Evolutionary conservation across 257 asterid species (phyloP).

Genomic region (Nicotiana undulata): DNA sequence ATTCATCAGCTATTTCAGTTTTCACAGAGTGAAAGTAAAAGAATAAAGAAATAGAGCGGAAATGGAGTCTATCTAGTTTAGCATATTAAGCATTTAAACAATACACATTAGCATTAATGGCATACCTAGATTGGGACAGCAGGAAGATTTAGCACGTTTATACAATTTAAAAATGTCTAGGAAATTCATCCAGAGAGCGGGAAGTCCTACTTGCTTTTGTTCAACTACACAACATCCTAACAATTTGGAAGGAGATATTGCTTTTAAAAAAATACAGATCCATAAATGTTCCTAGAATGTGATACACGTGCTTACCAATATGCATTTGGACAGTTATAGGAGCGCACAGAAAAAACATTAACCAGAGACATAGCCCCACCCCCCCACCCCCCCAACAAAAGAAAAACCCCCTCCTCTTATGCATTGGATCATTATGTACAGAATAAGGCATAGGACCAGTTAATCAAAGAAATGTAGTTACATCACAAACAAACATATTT

Average conservation of each 20-base stretch:
- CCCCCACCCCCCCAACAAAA: background rate
- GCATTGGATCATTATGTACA: background rate
- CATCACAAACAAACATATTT: background rate
- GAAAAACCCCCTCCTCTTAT: background rate
- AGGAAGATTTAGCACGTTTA: background rate
- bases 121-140: background rate
- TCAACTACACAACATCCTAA: background rate
- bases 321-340: background rate
- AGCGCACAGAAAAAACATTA: background rate
- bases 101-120: background rate
- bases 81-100: background rate
- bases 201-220: background rate
- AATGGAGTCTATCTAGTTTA: background rate
- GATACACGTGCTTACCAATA: background rate
- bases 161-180: background rate
- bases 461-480: background rate
- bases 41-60: background rate
- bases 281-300: background rate
- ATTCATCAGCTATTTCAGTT: background rate
- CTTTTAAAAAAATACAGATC: background rate
- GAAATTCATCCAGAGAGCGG: background rate
- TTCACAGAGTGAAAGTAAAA: background rate
- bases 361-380: background rate
- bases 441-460: background rate
- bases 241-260: background rate